These are phyloP conservation scores for Euphorbia peplus DNA, from an alignment of 345 rosid species.

Conservation along the genomic window DNA sequence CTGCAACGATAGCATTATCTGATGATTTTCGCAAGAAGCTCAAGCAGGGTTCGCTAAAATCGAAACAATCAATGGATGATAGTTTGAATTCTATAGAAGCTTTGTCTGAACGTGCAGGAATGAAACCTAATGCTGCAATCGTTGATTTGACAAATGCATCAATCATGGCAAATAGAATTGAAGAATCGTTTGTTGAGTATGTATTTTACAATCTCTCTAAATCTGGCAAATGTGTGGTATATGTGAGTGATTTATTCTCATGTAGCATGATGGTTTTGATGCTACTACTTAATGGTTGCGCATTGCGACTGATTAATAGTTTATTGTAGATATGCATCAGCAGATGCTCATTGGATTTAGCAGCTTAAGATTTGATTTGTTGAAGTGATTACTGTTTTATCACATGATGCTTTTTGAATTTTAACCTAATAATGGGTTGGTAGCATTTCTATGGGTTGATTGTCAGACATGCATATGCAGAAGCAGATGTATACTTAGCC, in stretches of 20 bases:
- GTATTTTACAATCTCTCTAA: conserved; percentile 18
- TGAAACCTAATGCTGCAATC: conserved; percentile 76
- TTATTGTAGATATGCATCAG: background rate
- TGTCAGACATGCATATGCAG: background rate
- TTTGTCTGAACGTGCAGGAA: conserved; percentile 88
- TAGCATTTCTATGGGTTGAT: background rate
- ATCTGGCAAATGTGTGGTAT: conserved; percentile 3
- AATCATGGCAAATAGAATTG: conserved; percentile 70
- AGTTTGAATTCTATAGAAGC: conserved; percentile 77
- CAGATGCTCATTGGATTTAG: conserved; percentile 1
- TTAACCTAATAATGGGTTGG: background rate
- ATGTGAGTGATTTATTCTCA: background rate
- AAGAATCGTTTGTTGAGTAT: conserved; percentile 82
- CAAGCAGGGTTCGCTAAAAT: conserved; percentile 58
- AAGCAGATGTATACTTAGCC: background rate
- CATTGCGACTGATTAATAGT: background rate
- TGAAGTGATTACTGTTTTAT: background rate
- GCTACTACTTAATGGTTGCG: background rate
- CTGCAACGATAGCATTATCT: conserved; percentile 92
- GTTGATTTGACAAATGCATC: conserved; percentile 81
- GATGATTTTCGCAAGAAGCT: conserved; percentile 92
- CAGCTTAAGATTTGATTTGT: background rate
- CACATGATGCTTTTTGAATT: background rate
- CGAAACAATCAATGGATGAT: conserved; percentile 52
- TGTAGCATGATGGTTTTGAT: background rate